These are phyloP conservation scores for Dioszegia aurantiaca DNA, from an alignment of 768 basidiomycete genomes.

Conservation along the genomic window DNA sequence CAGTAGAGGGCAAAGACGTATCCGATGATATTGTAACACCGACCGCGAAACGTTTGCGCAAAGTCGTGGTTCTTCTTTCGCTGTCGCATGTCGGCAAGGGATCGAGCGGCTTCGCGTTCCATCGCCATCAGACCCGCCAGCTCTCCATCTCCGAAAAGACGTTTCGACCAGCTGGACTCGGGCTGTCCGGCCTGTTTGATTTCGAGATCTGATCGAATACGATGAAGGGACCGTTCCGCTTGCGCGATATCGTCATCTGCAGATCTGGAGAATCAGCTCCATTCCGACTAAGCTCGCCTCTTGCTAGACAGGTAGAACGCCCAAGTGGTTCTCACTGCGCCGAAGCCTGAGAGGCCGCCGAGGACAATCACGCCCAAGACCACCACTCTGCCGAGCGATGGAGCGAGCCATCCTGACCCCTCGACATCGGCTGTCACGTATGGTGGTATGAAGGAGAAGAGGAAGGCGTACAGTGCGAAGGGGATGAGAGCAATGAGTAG, in stretches of 20 bases:
- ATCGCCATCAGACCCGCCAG: constrained; percentile 43
- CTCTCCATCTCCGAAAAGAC: constrained; percentile 20
- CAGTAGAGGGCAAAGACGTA: constrained; percentile 49
- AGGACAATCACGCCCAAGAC: constrained; percentile 46
- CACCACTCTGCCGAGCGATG: constrained; percentile 45
- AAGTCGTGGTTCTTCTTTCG: constrained; percentile 45
- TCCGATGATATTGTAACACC: constrained; percentile 44
- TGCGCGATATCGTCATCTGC: constrained; percentile 36
- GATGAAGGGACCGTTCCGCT: constrained; percentile 47
- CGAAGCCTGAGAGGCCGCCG: constrained; percentile 45
- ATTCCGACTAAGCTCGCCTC: neutral
- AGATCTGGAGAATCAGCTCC: constrained; percentile 8
- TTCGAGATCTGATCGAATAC: constrained; percentile 44
- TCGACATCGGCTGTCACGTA: constrained; percentile 48
- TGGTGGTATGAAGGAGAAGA: constrained; percentile 50
- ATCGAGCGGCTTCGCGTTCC: constrained; percentile 40
- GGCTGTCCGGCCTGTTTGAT: constrained; percentile 36
- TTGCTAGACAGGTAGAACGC: constrained; percentile 31
- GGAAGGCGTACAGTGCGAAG: constrained; percentile 48
- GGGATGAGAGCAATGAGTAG: constrained; percentile 47
- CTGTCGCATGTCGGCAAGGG: constrained; percentile 43
- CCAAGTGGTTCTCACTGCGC: constrained; percentile 50
- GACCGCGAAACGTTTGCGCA: constrained; percentile 40
- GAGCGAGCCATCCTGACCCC: constrained; percentile 48
- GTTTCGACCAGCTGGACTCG: constrained; percentile 4